Percentiles rank a stretch among this genome's conserved stretches.
Conservation (phyloP, 805 yeast species). For the Saccharomycopsis javanensis region DNA sequence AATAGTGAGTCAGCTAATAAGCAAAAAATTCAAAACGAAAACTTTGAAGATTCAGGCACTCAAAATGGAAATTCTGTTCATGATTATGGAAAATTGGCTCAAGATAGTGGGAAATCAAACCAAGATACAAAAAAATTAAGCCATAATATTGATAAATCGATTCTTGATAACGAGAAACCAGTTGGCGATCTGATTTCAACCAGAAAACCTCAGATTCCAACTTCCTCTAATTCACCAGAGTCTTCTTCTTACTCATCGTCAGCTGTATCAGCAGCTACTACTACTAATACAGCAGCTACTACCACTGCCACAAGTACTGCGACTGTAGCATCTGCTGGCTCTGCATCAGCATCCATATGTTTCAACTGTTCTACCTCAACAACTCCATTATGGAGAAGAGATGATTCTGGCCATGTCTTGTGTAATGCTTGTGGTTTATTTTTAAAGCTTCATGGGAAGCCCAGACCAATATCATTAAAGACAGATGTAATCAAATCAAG, state of each 20-base stretch:
- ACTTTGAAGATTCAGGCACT: not conserved
- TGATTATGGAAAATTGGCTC: not conserved
- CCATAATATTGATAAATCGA: no score
- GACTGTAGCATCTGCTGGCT: not conserved
- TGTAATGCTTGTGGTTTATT: conserved; percentile 94
- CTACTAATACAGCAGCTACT: no score
- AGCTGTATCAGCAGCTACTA: not conserved
- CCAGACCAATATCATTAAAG: conserved; percentile 83
- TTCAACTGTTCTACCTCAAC: conserved; percentile 88
- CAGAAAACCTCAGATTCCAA: no score
- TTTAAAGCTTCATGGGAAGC: conserved; percentile 81
- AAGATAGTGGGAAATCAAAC: no score
- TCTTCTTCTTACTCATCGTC: not conserved
- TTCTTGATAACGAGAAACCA: not conserved
- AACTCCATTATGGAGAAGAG: conserved; percentile 93
- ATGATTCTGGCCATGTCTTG: conserved; percentile 79
- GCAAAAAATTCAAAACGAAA: not conserved
- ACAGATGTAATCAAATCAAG: conserved; percentile 89
- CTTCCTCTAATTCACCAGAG: not conserved
- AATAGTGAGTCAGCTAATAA: not conserved
- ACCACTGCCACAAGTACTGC: no score
- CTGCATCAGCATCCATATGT: conserved; percentile 31
- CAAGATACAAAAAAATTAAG: no score
- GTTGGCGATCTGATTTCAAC: not conserved
- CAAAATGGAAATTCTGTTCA: not conserved